These are phyloP conservation scores for Botrytis cinerea DNA, from an alignment of 2,329 filamentous ascomycete species.

Conservation along the genomic window DNA sequence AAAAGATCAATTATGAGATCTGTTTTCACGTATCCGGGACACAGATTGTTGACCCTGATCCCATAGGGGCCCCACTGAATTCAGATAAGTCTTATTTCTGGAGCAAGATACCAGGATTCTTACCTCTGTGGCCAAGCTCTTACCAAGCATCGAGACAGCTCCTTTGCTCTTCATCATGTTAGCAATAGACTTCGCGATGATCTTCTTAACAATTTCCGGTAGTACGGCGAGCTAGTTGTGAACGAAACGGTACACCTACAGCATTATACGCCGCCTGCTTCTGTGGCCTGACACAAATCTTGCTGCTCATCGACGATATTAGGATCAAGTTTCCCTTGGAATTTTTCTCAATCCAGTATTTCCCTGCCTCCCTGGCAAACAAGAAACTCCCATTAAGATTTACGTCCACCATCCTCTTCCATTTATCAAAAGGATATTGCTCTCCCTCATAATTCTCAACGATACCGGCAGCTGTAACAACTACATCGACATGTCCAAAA, in stretches of 20 bases:
- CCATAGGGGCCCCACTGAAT: constrained; percentile 59
- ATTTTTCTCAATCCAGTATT: constrained; percentile 42
- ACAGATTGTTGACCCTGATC: constrained; percentile 67
- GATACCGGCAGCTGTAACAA: constrained; percentile 47
- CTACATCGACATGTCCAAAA: constrained; percentile 43
- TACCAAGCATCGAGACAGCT: constrained; percentile 59
- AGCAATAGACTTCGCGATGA: neutral
- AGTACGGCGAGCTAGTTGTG: neutral
- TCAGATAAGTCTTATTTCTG: constrained; percentile 1
- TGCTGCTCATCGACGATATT: constrained; percentile 40
- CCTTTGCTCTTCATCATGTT: constrained; percentile 51
- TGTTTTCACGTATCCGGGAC: constrained; percentile 56
- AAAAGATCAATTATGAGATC: constrained; percentile 42
- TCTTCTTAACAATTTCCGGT: neutral
- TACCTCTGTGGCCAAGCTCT: constrained; percentile 56
- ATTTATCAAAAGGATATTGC: constrained; percentile 42
- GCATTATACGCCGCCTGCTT: constrained; percentile 45
- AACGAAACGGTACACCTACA: constrained; percentile 30
- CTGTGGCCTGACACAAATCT: constrained; percentile 42
- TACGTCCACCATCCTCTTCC: constrained; percentile 44
- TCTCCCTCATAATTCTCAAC: constrained; percentile 42
- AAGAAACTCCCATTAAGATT: constrained; percentile 45
- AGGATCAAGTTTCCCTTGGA: constrained; percentile 38
- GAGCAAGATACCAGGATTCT: neutral
- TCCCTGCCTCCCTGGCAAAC: constrained; percentile 43